A percentile compares a stretch with the other conserved stretches of the same genome.
These are phyloP conservation scores for Triglochin maritima DNA, from an alignment of 106 monocot species.

Conservation along the genomic window DNA sequence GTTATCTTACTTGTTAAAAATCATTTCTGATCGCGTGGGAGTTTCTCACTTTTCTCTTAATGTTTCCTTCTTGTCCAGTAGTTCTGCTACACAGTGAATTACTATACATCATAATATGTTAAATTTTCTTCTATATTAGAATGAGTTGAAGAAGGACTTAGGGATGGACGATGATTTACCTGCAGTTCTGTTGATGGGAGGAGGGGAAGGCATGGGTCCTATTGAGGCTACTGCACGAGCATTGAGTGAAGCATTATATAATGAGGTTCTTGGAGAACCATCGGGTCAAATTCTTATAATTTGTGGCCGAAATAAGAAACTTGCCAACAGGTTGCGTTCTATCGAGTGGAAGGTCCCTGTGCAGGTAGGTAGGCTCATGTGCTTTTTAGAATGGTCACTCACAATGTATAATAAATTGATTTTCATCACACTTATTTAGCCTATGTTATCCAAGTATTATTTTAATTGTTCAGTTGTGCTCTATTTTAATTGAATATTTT, in stretches of 20 bases:
- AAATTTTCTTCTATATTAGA: conserved; percentile 26
- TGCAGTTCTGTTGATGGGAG: conserved; percentile 93
- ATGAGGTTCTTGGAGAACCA: conserved; percentile 51
- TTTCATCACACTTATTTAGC: too few species aligned
- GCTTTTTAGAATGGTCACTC: neutral
- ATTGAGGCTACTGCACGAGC: conserved; percentile 91
- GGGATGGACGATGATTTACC: conserved; percentile 87
- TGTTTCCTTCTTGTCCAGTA: too few species aligned
- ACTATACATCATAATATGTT: neutral
- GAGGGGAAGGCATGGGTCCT: conserved; percentile 99
- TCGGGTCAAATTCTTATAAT: conserved; percentile 81
- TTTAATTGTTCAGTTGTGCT: too few species aligned
- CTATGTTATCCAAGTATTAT: too few species aligned
- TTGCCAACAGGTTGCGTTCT: conserved; percentile 45
- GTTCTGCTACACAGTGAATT: too few species aligned
- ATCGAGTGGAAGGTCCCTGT: conserved; percentile 91
- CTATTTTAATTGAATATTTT: too few species aligned
- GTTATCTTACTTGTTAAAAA: neutral
- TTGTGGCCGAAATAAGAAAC: conserved; percentile 85
- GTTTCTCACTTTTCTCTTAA: too few species aligned
- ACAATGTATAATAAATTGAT: neutral
- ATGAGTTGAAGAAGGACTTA: conserved; percentile 64
- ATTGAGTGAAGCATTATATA: conserved; percentile 58
- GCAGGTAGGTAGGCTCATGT: conserved; percentile 62
- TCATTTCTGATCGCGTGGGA: too few species aligned